Base-by-base conservation (phyloP, 257 asterid species). In the Cinchona pubescens region DNA sequence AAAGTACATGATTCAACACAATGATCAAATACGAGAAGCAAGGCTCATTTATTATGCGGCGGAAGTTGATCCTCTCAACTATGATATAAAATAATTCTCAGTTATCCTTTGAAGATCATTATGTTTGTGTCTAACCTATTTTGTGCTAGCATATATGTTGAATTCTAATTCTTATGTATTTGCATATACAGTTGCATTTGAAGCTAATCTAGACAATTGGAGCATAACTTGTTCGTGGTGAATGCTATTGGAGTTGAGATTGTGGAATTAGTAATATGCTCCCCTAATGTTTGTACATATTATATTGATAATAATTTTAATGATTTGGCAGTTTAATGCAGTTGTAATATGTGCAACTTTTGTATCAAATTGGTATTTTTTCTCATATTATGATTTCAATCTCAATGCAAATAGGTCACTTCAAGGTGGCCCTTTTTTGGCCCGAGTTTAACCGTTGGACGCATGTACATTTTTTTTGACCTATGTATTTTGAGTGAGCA, bases 141-240 rank as follows among this genome's bases (percentile, higher is more conserved):
- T 3, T 4, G 10, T 5, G n/a, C n/a, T n/a, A 27, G 5, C 6
- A 43, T 19, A 67, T 69, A 45, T 30, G 16, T 23, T n/a, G 67
- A 40, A 56, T 38, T 12, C 49, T 43, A 10, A 62, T 51, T 37
- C 51, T 75, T 56, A 5, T 46, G 48, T 40, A 16, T 15, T 32
- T 62, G 23, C 63, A 19, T 23, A 11, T 21, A 40, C 64, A 65
- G 72, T 64, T n/a, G 71, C 14, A 49, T 12, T 46, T 65, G 66
- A 74, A 46, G 78, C n/a, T 74, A n/a, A 74, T 64, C 25, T 32
- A 21, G 23, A 35, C 51, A 37, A 74, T 48, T 45, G 69, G 32
- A 73, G 77, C 5, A 8, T 37, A 71, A 13, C 34, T 23, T 2
- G 13, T 11, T 32, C 7, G 19, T 30, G 19, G 35, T 5, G 30